Evolutionary conservation across 148 eudicot genomes (phyloP).

Genomic region (Silene uniflora): DNA sequence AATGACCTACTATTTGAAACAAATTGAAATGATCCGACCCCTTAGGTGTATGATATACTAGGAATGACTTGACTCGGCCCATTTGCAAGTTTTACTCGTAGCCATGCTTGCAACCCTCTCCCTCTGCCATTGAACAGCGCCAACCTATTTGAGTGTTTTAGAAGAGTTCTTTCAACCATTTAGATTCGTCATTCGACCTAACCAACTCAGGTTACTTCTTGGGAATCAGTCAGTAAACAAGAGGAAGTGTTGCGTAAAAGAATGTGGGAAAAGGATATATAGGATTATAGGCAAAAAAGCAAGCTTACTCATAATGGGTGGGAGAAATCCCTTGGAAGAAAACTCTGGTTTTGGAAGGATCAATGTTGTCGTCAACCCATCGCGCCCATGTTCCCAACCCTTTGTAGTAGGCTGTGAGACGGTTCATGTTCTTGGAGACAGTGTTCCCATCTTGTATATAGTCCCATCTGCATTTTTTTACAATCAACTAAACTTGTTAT

Average conservation of each 20-base stretch:
- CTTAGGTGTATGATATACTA: no score
- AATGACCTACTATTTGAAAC: no score
- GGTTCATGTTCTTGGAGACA: constrained; percentile 74
- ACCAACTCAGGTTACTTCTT: not conserved
- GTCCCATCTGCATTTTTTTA: constrained; percentile 71
- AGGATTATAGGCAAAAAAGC: constrained; percentile 3
- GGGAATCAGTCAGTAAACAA: not conserved
- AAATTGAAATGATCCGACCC: no score
- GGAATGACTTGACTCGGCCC: no score
- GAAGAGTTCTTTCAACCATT: no score
- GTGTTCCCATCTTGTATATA: constrained; percentile 66
- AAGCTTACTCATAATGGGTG: constrained; percentile 76
- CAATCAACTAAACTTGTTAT: constrained; percentile 1
- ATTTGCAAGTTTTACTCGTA: no score
- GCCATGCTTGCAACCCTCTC: not conserved
- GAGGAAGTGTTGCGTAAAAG: not conserved
- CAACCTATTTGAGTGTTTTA: not conserved
- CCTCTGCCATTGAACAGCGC: no score
- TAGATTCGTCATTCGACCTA: not conserved
- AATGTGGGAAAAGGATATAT: constrained; percentile 26
- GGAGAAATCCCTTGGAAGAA: constrained; percentile 96
- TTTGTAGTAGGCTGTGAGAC: constrained; percentile 62
- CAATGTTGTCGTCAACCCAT: constrained; percentile 72
- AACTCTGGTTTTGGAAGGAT: constrained; percentile 67
- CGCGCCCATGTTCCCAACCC: constrained; percentile 84